A percentile compares a stretch with the other conserved stretches of the same genome.
These are phyloP conservation scores for Globisporangium spinosum DNA, from an alignment of 352 stramenopile species.

Conservation along the genomic window DNA sequence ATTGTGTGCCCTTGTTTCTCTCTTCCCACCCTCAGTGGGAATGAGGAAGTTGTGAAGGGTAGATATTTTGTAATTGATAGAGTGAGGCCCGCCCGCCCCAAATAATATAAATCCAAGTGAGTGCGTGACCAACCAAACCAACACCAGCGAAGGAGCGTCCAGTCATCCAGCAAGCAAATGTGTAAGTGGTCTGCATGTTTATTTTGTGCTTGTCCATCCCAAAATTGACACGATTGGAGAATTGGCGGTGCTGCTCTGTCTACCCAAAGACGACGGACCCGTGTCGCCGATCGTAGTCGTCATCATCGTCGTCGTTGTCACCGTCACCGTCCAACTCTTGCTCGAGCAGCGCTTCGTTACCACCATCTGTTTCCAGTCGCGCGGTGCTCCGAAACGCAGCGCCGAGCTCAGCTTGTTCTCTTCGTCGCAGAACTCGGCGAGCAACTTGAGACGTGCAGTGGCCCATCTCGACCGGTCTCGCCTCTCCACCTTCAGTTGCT, in stretches of 20 bases:
- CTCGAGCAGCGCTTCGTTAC: background rate
- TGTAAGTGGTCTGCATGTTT: constrained; percentile 6
- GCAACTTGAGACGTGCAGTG: constrained; percentile 57
- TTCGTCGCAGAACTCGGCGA: constrained; percentile 80
- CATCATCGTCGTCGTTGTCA: constrained; percentile 8
- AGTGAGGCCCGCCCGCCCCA: background rate
- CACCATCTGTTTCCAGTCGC: background rate
- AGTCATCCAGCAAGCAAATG: background rate
- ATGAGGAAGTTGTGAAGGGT: constrained; percentile 5
- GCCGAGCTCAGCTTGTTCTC: constrained; percentile 61
- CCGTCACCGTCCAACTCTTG: constrained; percentile 1
- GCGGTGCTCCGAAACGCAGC: constrained; percentile 15
- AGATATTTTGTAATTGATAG: constrained; percentile 12
- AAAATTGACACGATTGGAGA: background rate
- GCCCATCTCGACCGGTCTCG: constrained; percentile 66
- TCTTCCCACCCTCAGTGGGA: constrained; percentile 2
- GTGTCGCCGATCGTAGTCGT: constrained; percentile 18
- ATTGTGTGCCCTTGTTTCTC: background rate
- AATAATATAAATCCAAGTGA: constrained; percentile 14
- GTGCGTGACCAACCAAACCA: background rate
- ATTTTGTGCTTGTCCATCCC: background rate
- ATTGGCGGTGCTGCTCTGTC: background rate
- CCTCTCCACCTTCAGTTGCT: constrained; percentile 61
- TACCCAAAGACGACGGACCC: constrained; percentile 37
- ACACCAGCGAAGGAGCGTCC: background rate